Evolutionary conservation across 805 yeast species (phyloP), one percentile per base, ranked within the genome.

Genomic region (Yarrowia sp.): DNA sequence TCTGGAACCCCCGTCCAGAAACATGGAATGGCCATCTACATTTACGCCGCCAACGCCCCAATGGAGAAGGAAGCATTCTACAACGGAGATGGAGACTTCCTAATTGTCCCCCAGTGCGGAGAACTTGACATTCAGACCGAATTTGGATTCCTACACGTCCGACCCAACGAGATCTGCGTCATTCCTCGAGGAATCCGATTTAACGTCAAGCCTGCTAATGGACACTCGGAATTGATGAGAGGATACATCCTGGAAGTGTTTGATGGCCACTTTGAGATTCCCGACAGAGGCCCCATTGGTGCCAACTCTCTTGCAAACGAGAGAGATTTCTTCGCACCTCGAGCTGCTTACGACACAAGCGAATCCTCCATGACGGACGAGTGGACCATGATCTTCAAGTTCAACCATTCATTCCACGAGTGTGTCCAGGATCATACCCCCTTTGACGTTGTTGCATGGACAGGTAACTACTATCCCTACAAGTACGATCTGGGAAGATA

Each of bases 211-310:
- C 41, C 63, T 15, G 71, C 75, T 2, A 58, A 64, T 12, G 73
- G 74, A 5, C 69, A 70, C 15, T 32, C 41, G 14, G 56, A 69
- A 5, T 36, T 43, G 8, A 53, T 69, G 48, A 42, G 72, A 22
- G 77, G 77, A 2, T 75, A 75, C 61, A 71, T 74, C 35, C 72
- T 74, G 52, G 77, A 75, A 69, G 69, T 75, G 40, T 75, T 69
- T 68, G 70, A 70, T 16, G 72, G 72, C 41, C 76, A 73, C 64
- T 75, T 74, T 59, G 76, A 75, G 41, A 70, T 75, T 9, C 77
- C 77, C 12, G 77, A 75, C 43, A 64, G 74, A 50, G 77, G 77
- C 1, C 77, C 77, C 19, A 74, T 75, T 65, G 77, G 77, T 12
- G 71, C 74, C 35, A 72, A 75, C 59, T 72, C 77, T n/a, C 68